Conservation (phyloP, 306 rosid species). For the Carpinus viminea region DNA sequence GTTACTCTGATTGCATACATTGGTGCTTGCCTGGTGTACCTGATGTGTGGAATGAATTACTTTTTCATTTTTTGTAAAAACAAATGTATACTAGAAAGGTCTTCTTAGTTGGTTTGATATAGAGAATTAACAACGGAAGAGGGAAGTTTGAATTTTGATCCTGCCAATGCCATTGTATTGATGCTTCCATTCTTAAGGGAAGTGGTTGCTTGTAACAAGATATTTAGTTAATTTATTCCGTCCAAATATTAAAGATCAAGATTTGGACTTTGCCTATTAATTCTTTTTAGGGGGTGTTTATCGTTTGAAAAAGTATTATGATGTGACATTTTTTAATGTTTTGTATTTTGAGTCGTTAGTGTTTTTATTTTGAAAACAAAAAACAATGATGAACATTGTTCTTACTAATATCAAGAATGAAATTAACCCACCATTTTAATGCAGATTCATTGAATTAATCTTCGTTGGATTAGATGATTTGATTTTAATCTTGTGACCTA, state of each 20-base stretch:
- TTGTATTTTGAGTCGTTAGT: too few relatives aligned
- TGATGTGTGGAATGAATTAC: constrained; percentile 91
- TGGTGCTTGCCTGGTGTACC: constrained; percentile 99
- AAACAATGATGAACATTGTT: too few relatives aligned
- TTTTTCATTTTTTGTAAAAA: constrained; percentile 65
- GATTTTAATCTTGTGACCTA: too few relatives aligned
- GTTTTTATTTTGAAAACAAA: too few relatives aligned
- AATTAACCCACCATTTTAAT: too few relatives aligned
- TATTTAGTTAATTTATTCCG: background rate
- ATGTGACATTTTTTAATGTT: too few relatives aligned
- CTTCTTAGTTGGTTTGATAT: background rate
- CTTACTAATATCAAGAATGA: too few relatives aligned
- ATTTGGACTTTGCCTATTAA: background rate
- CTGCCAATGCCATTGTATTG: background rate
- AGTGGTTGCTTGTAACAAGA: background rate
- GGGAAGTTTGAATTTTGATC: background rate
- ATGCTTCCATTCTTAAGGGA: background rate
- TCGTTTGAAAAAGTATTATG: too few relatives aligned
- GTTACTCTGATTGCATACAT: constrained; percentile 95
- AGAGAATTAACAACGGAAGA: constrained; percentile 4
- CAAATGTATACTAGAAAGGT: background rate
- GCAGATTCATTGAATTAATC: too few relatives aligned
- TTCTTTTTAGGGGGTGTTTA: too few relatives aligned
- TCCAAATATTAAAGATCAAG: background rate
- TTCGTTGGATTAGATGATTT: too few relatives aligned